Evolutionary conservation across 2,329 filamentous ascomycete species (phyloP).

Genomic region (Claviceps sp.): DNA sequence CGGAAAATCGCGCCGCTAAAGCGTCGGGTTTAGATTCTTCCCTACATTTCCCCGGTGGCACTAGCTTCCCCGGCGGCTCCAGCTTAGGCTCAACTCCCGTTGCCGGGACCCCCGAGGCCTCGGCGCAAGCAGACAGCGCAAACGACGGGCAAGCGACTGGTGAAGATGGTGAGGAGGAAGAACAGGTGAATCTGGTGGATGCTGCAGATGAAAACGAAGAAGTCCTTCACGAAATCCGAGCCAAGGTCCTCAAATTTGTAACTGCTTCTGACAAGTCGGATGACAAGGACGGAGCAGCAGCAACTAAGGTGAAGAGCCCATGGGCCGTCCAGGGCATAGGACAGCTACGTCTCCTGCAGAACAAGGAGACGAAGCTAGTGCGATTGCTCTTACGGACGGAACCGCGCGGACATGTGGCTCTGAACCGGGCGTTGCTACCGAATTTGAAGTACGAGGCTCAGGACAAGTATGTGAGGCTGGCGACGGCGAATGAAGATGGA

Average conservation of each 20-base stretch:
- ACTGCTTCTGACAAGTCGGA: constrained; percentile 28
- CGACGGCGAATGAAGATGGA: constrained; percentile 43
- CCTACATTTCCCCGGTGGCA: constrained; percentile 40
- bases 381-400: constrained; percentile 63
- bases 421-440: constrained; percentile 55
- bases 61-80: constrained; percentile 42
- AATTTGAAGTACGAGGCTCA: constrained; percentile 48
- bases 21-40: constrained; percentile 38
- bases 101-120: constrained; percentile 44
- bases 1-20: constrained; percentile 33
- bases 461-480: constrained; percentile 47
- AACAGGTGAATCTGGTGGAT: constrained; percentile 57
- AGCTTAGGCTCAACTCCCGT: constrained; percentile 48
- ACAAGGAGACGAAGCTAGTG: constrained; percentile 53
- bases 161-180: constrained; percentile 46
- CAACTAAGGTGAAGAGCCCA: constrained; percentile 35
- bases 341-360: constrained; percentile 56
- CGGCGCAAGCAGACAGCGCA: constrained; percentile 30
- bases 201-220: constrained; percentile 60
- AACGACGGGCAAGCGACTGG: constrained; percentile 29
- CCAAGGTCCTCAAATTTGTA: constrained; percentile 53
- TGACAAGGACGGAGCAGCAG: constrained; percentile 17
- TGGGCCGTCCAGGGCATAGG: constrained; percentile 64
- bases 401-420: constrained; percentile 56
- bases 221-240: constrained; percentile 54